These are phyloP conservation scores for Fusarium nelsonii DNA, from an alignment of 2,329 filamentous ascomycete genomes.

Conservation along the genomic window DNA sequence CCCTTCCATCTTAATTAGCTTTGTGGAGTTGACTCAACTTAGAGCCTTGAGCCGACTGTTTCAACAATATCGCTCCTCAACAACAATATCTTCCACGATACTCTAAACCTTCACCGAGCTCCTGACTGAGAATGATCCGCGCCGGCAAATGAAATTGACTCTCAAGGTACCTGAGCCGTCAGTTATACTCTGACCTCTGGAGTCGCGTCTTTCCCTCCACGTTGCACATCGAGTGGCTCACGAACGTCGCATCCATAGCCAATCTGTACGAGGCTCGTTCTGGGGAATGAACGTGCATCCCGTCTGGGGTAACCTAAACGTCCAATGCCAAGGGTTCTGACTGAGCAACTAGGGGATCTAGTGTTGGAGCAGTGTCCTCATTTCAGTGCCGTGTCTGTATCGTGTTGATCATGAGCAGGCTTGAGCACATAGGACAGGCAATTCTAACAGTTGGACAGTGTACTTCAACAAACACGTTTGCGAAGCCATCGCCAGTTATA, in stretches of 20 bases:
- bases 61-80: slow-evolving; percentile 22
- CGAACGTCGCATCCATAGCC: slow-evolving; percentile 18
- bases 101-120: slow-evolving; percentile 31
- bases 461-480: background rate
- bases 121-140: slow-evolving; percentile 31
- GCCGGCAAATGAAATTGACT: slow-evolving; percentile 18
- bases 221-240: slow-evolving; percentile 47
- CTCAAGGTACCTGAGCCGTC: background rate
- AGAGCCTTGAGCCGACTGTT: slow-evolving; percentile 23
- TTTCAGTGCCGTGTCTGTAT: background rate
- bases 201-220: slow-evolving; percentile 35
- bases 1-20: slow-evolving; percentile 25
- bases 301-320: slow-evolving; percentile 42
- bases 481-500: slow-evolving; percentile 1
- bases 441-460: background rate
- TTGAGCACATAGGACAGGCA: background rate
- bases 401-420: slow-evolving; percentile 4
- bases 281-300: slow-evolving; percentile 31
- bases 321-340: slow-evolving; percentile 27
- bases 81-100: slow-evolving; percentile 22
- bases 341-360: slow-evolving; percentile 13
- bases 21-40: slow-evolving; percentile 12
- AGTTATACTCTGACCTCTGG: slow-evolving; percentile 38
- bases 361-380: slow-evolving; percentile 9
- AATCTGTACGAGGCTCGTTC: slow-evolving; percentile 29